These are phyloP conservation scores for Myxozyma lipomycoides DNA, from an alignment of 805 yeast species.

Conservation along the genomic window DNA sequence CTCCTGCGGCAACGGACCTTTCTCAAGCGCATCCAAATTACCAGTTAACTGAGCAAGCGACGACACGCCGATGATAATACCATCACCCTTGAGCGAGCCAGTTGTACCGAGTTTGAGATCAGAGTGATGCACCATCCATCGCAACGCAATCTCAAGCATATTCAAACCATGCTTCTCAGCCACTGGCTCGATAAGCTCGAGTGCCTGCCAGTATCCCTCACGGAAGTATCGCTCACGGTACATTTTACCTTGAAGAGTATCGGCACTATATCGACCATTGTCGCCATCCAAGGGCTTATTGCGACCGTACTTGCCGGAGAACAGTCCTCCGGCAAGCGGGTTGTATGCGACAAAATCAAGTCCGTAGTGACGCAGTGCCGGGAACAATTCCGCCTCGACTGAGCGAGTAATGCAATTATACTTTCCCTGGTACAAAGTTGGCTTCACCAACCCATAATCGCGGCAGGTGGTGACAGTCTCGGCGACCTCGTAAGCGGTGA, in stretches of 20 bases:
- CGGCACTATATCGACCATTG: conserved; percentile 1
- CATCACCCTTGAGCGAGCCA: conserved; percentile 12
- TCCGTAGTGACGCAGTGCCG: conserved; percentile 27
- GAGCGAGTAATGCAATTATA: conserved; percentile 32
- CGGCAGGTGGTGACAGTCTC: conserved; percentile 9
- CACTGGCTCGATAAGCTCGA: conserved; percentile 9
- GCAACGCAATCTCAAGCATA: conserved; percentile 11
- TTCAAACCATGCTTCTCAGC: conserved; percentile 12
- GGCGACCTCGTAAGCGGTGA: conserved; percentile 17
- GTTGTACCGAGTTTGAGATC: conserved; percentile 14
- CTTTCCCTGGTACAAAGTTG: conserved; percentile 33
- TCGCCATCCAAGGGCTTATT: background rate
- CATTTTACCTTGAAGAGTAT: background rate
- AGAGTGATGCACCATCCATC: conserved; percentile 20
- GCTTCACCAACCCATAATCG: conserved; percentile 14
- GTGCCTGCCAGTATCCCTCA: conserved; percentile 15
- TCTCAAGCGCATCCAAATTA: conserved; percentile 21
- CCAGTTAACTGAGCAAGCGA: conserved; percentile 10
- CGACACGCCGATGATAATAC: conserved; percentile 17
- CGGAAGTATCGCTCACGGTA: conserved; percentile 16
- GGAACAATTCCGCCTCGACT: conserved; percentile 30
- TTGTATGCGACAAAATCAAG: conserved; percentile 32
- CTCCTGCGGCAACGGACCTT: conserved; percentile 32
- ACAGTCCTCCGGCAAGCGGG: conserved; percentile 20
- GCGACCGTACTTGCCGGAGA: conserved; percentile 14